These are phyloP conservation scores for Durotheca rogersii DNA, from an alignment of 495 filamentous ascomycete species.

Conservation along the genomic window DNA sequence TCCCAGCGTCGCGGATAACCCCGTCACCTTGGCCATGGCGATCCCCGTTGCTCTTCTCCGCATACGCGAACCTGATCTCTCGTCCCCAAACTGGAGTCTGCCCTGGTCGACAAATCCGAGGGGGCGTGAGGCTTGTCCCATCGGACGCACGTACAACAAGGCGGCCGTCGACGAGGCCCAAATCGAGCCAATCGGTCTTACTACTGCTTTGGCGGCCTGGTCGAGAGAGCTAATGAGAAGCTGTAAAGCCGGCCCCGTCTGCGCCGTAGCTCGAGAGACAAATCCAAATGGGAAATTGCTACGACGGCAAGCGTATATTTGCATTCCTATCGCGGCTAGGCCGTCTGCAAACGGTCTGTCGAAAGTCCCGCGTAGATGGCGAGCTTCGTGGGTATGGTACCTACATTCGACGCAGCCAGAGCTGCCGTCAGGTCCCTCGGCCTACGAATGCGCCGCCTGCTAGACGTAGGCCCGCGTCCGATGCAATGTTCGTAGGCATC, in stretches of 20 bases:
- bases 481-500: too few relatives aligned
- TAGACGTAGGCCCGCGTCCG: too few relatives aligned
- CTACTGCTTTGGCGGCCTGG: neutral
- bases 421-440: too few relatives aligned
- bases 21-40: too few relatives aligned
- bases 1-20: too few relatives aligned
- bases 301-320: neutral
- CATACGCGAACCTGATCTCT: neutral
- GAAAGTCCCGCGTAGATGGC: neutral
- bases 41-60: too few relatives aligned
- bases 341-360: neutral
- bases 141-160: neutral
- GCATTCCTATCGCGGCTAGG: neutral
- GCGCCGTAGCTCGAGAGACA: neutral
- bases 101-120: neutral
- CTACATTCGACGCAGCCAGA: too few relatives aligned
- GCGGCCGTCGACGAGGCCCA: neutral
- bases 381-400: neutral
- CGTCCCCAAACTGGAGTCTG: neutral
- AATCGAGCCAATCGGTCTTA: conserved; percentile 17
- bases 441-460: too few relatives aligned
- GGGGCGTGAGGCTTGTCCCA: neutral
- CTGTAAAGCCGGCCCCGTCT: neutral
- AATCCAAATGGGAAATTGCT: neutral
- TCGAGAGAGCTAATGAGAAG: neutral